A percentile compares a stretch with the other conserved stretches of the same genome.
phyloP scores from a whole-genome alignment of 2,329 filamentous ascomycete genomes.

The Ustulina deusta region DNA sequence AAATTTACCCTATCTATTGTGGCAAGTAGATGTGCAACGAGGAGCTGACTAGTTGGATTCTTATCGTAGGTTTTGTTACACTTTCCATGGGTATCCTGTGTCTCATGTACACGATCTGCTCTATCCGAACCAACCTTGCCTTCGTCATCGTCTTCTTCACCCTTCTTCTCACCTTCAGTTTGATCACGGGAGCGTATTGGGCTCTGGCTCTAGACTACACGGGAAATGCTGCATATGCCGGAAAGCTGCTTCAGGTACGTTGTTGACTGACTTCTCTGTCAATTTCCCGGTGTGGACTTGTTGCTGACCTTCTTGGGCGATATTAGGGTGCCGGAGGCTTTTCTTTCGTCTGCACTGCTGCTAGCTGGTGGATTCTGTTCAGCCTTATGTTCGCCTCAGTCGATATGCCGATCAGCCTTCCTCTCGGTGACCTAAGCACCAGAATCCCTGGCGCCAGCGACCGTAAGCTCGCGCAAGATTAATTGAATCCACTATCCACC shows the following conservation, averaged over 20 bases:
- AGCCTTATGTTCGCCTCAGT: slow-evolving; percentile 40
- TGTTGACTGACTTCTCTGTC: neutral
- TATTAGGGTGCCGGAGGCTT: slow-evolving; percentile 39
- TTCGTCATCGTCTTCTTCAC: slow-evolving; percentile 77
- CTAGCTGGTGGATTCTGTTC: slow-evolving; percentile 43
- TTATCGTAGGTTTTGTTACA: slow-evolving; percentile 28
- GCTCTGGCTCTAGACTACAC: slow-evolving; percentile 59
- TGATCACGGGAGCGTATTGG: slow-evolving; percentile 72
- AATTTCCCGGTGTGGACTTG: neutral
- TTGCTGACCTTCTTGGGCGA: slow-evolving; percentile 8
- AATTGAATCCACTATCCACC: neutral
- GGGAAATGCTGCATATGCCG: slow-evolving; percentile 48
- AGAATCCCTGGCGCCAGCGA: slow-evolving; percentile 36
- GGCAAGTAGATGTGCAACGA: neutral
- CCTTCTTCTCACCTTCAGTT: slow-evolving; percentile 68
- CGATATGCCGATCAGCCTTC: slow-evolving; percentile 40
- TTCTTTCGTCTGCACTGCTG: slow-evolving; percentile 39
- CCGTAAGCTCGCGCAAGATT: slow-evolving; percentile 32
- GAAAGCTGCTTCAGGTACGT: slow-evolving; percentile 49
- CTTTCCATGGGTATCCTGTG: slow-evolving; percentile 73
- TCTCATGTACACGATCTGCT: slow-evolving; percentile 75
- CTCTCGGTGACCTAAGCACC: slow-evolving; percentile 43
- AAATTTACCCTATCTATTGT: neutral
- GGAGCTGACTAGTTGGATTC: neutral
- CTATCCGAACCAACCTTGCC: slow-evolving; percentile 77